Base-by-base conservation (phyloP, 2,329 filamentous ascomycete species). In the Ophioceras dolichostomum region DNA sequence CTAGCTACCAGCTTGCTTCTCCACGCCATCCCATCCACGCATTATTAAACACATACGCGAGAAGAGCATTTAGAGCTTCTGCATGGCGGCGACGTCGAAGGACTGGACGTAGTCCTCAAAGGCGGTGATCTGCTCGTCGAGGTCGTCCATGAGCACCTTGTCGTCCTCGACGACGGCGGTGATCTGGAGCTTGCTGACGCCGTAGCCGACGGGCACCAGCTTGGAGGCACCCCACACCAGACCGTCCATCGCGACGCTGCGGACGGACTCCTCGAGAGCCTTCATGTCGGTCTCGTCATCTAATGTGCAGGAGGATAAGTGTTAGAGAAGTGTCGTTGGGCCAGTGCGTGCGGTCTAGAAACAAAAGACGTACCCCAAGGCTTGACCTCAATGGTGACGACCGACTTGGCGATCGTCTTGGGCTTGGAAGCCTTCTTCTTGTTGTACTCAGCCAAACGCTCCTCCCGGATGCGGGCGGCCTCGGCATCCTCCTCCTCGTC, bases 171-270 rank as follows among this genome's bases (percentile, higher is more conserved):
- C 70, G 53, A 96, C 87, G 51, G 96, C 67, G 80, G 85, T 96
- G 73, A 98, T 94, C 76, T 96, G 89, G 47, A 98, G 79, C 78
- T 96, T 96, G 76, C 84, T 91, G 73, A 98, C 93, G 73, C 91
- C 91, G 74, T 85, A 98, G 56, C 88, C 89, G 54, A 98, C 80
- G 49, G 88, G 63, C 37, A 94, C 80, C 48, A 94, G 71, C 73
- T 91, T 84, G 62, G 83, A 88, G 47, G 72, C 78, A 78, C 89
- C 89, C 91, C 91, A 98, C 47, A 93, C 79, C 45, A 98, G 84
- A 68, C 91, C 91, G 35, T 96, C 89, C 73, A 83, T 78, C 66
- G 89, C 76, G 51, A 96, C 89, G 49, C 68, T 64, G 55, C 86
- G 83, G 51, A 96, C 88, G 47, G 79, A 69, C 22, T 64, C 70